Base-by-base conservation (phyloP, 2,329 filamentous ascomycete species). In the Sporothrix brasiliensis region DNA sequence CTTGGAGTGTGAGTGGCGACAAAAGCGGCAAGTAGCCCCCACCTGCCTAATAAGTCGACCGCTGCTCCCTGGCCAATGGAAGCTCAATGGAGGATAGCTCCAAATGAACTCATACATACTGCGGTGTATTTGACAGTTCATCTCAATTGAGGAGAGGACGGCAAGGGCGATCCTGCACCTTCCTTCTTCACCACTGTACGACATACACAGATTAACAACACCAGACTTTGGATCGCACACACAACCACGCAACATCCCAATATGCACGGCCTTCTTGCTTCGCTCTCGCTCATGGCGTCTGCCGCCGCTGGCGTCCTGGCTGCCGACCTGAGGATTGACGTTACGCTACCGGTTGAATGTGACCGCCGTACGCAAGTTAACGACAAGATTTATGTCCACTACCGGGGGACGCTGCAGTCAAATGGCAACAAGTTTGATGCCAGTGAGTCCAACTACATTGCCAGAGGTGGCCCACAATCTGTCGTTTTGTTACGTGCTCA, bases 331-430 rank as follows among this genome's bases (percentile, higher is more conserved):
- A 87, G 91, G 80, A 92, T 97, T 79, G 89, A 97, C 74, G 88
- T 92, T 75, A 91, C 89, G 67, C 85, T 88, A 71, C 83, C 87
- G 34, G 91, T 92, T 74, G 88, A 92, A 75, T 97, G 94, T 84
- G 88, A 88, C 67, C 90, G 93, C 80, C 94, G 92, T 83, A 91
- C 88, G 19, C 77, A 86, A 77, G 87, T 86, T 73, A 93, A 93
- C 75, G 94, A 97, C 82, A 88, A 84, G 74, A 89, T 97, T 78
- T 84, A 89, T 69, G 93, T 97, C 77, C 93, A 97, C 84, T 97
- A 98, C 85, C 87, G 87, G 70, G 94, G 94, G 76, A 95, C 91
- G 1, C 87, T 97, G 44, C 86, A 88, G 73, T 82, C 83, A 67
- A 87, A 89, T 74, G 94, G 93, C 76, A 84, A 87, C 72, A 84